phyloP scores from a whole-genome alignment of 257 asterid species.

The Solanum ossicruentum region DNA sequence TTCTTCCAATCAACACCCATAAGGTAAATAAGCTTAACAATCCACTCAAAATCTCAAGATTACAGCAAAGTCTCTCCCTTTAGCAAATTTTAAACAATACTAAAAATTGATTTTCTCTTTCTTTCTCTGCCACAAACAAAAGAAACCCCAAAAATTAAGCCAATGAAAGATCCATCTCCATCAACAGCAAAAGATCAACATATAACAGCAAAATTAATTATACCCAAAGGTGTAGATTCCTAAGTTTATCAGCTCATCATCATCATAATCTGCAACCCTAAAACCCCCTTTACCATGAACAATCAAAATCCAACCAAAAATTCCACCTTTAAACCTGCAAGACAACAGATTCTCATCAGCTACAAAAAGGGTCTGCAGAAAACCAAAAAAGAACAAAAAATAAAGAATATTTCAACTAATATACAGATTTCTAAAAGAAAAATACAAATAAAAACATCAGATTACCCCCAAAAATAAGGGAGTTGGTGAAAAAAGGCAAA shows the following conservation, averaged over 20 bases:
- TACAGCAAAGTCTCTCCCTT: background rate
- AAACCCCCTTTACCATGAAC: background rate
- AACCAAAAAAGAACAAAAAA: background rate
- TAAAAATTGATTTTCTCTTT: background rate
- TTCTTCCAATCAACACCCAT: background rate
- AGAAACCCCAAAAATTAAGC: background rate
- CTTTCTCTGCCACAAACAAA: background rate
- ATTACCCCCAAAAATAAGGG: background rate
- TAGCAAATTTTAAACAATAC: background rate
- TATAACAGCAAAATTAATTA: background rate
- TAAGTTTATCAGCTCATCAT: background rate
- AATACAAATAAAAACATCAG: background rate
- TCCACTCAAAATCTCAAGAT: background rate
- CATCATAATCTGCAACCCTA: background rate
- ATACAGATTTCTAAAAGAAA: background rate
- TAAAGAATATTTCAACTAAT: background rate
- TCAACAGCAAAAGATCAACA: background rate
- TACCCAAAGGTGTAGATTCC: background rate
- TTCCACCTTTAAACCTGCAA: background rate
- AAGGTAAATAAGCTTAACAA: background rate
- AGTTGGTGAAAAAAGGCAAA: background rate
- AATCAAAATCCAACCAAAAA: background rate
- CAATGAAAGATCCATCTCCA: background rate
- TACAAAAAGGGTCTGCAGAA: background rate
- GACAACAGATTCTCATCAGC: background rate